A percentile compares a stretch with the other conserved stretches of the same genome.
Evolutionary conservation across 768 basidiomycete genomes (phyloP).

Genomic region (Boletus tylopilopsis): DNA sequence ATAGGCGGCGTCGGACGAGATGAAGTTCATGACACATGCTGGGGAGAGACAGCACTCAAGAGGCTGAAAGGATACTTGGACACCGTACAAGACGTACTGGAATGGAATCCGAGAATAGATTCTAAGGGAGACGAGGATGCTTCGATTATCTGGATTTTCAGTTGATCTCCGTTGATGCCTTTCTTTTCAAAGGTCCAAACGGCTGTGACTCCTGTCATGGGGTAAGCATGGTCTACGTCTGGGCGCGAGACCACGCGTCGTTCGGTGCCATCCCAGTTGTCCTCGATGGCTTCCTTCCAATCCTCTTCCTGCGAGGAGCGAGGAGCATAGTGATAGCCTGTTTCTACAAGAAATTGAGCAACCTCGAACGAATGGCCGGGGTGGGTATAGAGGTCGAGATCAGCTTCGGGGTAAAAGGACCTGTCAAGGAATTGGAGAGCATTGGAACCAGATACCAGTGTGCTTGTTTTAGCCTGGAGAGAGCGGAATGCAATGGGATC

Average conservation of each 20-base stretch:
- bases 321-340: not conserved
- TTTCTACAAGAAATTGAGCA: constrained; percentile 31
- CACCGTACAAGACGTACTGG: constrained; percentile 32
- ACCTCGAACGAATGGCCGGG: constrained; percentile 31
- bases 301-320: constrained; percentile 15
- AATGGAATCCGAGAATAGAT: constrained; percentile 45
- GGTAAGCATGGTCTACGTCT: not conserved
- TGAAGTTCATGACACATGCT: constrained; percentile 33
- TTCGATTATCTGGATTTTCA: constrained; percentile 41
- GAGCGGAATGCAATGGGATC: constrained; percentile 39
- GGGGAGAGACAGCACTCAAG: not conserved
- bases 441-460: constrained; percentile 50
- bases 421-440: constrained; percentile 53
- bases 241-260: not conserved
- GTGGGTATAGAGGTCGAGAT: constrained; percentile 50
- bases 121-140: constrained; percentile 15
- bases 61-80: not conserved
- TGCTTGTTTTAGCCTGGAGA: constrained; percentile 40
- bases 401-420: constrained; percentile 40
- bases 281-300: constrained; percentile 9
- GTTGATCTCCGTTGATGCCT: not conserved
- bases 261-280: constrained; percentile 19
- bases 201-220: not conserved
- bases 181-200: constrained; percentile 27
- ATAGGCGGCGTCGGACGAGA: constrained; percentile 39